A percentile compares a stretch with the other conserved stretches of the same genome.
Conservation (phyloP, 2,329 filamentous ascomycete genomes). For the Venturia aucupariae region DNA sequence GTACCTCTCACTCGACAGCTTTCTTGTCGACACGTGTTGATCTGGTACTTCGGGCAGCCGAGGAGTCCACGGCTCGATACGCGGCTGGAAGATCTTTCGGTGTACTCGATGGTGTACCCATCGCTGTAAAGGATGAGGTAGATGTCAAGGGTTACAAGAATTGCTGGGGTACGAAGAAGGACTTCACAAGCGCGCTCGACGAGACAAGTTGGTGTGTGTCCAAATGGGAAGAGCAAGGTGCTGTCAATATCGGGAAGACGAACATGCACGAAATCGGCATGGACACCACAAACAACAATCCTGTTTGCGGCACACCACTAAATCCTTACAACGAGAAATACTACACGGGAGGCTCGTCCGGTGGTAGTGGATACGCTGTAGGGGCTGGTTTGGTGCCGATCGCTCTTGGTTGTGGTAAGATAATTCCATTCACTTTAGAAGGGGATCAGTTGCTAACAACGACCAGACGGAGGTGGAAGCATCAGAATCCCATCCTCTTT, state of each 20-base stretch:
- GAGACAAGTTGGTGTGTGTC: slow-evolving; percentile 59
- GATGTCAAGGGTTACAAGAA: slow-evolving; percentile 61
- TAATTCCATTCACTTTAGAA: slow-evolving; percentile 49
- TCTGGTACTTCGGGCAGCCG: slow-evolving; percentile 56
- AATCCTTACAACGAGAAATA: slow-evolving; percentile 71
- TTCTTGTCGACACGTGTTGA: slow-evolving; percentile 62
- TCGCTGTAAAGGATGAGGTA: slow-evolving; percentile 77
- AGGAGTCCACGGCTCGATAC: slow-evolving; percentile 64
- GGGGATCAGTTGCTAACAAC: not conserved
- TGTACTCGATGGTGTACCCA: slow-evolving; percentile 70
- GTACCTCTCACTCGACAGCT: slow-evolving; percentile 57
- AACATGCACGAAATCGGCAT: slow-evolving; percentile 70
- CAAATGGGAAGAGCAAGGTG: slow-evolving; percentile 65
- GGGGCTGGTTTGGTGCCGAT: slow-evolving; percentile 65
- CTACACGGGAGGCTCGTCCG: slow-evolving; percentile 74
- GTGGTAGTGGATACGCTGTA: slow-evolving; percentile 63
- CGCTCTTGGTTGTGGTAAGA: slow-evolving; percentile 63
- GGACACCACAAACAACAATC: slow-evolving; percentile 79
- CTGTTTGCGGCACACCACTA: slow-evolving; percentile 60
- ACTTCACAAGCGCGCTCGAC: slow-evolving; percentile 40
- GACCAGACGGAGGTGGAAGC: slow-evolving; percentile 62
- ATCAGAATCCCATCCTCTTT: slow-evolving; percentile 65
- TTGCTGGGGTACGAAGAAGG: slow-evolving; percentile 54
- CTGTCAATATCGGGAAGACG: slow-evolving; percentile 64
- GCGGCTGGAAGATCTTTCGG: slow-evolving; percentile 55